Percentiles rank a stretch among this genome's conserved stretches.
These are phyloP conservation scores for Candolleomyces eurysporus DNA, from an alignment of 768 basidiomycete genomes.

Conservation along the genomic window DNA sequence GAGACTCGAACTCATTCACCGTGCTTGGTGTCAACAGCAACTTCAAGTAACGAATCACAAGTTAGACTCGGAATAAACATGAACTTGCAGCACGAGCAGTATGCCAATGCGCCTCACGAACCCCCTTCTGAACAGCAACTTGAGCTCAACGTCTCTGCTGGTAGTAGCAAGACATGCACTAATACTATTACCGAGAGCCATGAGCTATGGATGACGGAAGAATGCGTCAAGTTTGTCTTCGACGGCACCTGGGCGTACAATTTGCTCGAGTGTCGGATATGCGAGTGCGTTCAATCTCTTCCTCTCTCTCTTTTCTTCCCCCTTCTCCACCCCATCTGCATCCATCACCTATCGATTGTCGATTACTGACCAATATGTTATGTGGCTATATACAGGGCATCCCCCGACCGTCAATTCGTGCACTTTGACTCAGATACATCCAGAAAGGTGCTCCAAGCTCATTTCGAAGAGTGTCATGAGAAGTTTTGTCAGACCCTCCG, in stretches of 20 bases:
- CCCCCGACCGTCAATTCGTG: neutral
- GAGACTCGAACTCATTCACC: too few relatives aligned
- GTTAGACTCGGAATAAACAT: too few relatives aligned
- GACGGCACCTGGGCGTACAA: neutral
- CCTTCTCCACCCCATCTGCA: too few relatives aligned
- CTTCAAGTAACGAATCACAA: too few relatives aligned
- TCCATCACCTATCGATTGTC: too few relatives aligned
- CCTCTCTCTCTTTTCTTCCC: too few relatives aligned
- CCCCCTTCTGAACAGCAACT: too few relatives aligned
- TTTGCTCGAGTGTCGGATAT: neutral
- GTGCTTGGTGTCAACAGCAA: too few relatives aligned
- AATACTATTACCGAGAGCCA: neutral
- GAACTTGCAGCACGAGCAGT: too few relatives aligned
- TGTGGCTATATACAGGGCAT: neutral
- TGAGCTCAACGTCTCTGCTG: neutral
- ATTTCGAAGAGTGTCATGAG: neutral
- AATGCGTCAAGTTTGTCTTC: neutral
- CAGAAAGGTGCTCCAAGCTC: neutral
- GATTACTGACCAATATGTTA: too few relatives aligned
- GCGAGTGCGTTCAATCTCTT: neutral
- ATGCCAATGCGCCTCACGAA: too few relatives aligned
- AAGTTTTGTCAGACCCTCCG: neutral
- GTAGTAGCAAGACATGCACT: neutral
- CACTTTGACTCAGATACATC: neutral
- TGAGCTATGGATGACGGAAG: neutral